Evolutionary conservation across 495 filamentous ascomycete genomes (phyloP).

Genomic region (Xanthoparmelia taractica): DNA sequence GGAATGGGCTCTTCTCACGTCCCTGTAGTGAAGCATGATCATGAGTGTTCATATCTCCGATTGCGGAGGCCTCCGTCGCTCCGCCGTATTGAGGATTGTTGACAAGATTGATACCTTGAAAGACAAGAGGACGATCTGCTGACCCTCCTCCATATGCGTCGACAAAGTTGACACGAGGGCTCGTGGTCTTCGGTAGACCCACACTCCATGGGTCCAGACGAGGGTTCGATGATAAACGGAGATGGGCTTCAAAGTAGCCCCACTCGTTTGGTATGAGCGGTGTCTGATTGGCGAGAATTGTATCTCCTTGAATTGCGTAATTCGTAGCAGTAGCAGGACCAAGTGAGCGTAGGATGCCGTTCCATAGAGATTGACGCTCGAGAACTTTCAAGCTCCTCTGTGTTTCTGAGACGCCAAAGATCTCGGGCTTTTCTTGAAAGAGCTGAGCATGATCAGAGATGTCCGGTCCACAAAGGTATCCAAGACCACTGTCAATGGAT

Average conservation of each 20-base stretch:
- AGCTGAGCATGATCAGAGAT: conserved; percentile 25
- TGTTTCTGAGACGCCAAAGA: conserved; percentile 20
- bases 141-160: not conserved
- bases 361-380: conserved; percentile 15
- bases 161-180: conserved; percentile 2
- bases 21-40: conserved; percentile 1
- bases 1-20: conserved; percentile 12
- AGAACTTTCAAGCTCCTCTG: not conserved
- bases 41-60: not conserved
- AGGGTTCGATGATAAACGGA: not conserved
- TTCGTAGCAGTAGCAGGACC: not conserved
- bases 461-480: conserved; percentile 46
- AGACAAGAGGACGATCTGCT: conserved; percentile 13
- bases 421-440: conserved; percentile 19
- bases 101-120: conserved; percentile 14
- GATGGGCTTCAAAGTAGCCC: conserved; percentile 1
- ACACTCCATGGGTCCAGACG: not conserved
- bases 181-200: not conserved
- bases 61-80: not conserved
- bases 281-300: not conserved
- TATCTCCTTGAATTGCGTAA: conserved; percentile 3
- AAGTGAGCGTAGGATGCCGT: conserved; percentile 6
- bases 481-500: conserved; percentile 48
- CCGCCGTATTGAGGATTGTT: not conserved
- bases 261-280: not conserved